These are phyloP conservation scores for Capsicum chinense DNA, from an alignment of 257 asterid species.

Conservation along the genomic window DNA sequence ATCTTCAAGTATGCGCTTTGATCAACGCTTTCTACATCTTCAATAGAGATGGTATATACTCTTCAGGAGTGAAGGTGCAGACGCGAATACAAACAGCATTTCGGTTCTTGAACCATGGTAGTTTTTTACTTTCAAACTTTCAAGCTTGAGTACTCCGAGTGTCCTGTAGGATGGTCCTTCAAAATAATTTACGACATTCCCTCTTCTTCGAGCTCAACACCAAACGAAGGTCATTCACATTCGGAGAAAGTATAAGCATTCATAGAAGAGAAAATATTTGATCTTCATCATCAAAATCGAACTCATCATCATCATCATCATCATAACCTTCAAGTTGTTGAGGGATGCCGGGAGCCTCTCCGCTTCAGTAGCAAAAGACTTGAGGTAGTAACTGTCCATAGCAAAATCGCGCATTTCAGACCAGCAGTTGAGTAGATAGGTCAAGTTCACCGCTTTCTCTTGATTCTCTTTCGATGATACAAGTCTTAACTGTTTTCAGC, in stretches of 20 bases:
- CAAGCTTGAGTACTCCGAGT: no score
- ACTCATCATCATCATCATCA: no score
- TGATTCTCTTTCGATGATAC: not conserved
- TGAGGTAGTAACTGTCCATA: not conserved
- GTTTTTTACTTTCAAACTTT: no score
- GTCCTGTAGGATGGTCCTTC: not conserved
- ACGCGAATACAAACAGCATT: not conserved
- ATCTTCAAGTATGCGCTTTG: not conserved
- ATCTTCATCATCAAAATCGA: not conserved
- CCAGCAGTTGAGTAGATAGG: not conserved
- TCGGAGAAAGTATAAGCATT: not conserved
- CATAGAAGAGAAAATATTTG: not conserved
- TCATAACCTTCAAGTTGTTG: no score
- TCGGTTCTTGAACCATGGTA: not conserved
- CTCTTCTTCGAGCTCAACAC: not conserved
- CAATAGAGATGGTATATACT: not conserved
- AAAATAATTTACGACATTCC: no score
- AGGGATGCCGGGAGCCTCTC: no score
- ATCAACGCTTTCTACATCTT: no score
- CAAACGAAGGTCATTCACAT: not conserved
- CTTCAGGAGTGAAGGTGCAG: not conserved
- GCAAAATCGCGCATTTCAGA: not conserved
- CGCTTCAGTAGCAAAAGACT: not conserved
- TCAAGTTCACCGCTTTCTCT: not conserved
- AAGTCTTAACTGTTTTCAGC: not conserved